These are phyloP conservation scores for Clarireedia paspali DNA, from an alignment of 2,329 filamentous ascomycete genomes.

Conservation along the genomic window DNA sequence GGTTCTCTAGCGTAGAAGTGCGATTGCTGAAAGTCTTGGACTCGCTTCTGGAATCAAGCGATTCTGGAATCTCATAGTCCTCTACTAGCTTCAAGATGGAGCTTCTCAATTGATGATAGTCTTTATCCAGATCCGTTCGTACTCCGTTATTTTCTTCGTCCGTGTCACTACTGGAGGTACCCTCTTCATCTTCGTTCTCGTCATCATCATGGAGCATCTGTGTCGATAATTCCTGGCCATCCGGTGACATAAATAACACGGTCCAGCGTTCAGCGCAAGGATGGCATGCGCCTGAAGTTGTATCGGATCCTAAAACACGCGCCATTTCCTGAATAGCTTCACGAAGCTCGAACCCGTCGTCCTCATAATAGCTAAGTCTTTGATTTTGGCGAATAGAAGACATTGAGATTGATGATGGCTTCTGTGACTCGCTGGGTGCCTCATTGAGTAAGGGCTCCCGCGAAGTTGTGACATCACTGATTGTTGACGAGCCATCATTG, in stretches of 20 bases:
- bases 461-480: constrained; percentile 62
- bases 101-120: constrained; percentile 73
- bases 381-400: constrained; percentile 37
- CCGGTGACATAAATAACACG: constrained; percentile 68
- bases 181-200: constrained; percentile 56
- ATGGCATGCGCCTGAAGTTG: constrained; percentile 60
- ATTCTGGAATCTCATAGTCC: constrained; percentile 72
- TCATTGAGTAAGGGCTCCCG: constrained; percentile 56
- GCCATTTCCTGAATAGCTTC: constrained; percentile 64
- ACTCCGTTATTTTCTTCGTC: constrained; percentile 50
- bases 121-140: constrained; percentile 61
- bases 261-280: constrained; percentile 80
- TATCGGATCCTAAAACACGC: constrained; percentile 55
- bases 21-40: constrained; percentile 64
- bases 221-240: constrained; percentile 62
- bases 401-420: constrained; percentile 44
- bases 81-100: constrained; percentile 74
- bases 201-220: constrained; percentile 66
- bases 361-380: constrained; percentile 47
- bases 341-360: constrained; percentile 58
- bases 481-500: constrained; percentile 63
- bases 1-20: constrained; percentile 41
- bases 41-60: constrained; percentile 49
- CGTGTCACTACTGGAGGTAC: constrained; percentile 51
- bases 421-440: constrained; percentile 39